Conservation (phyloP, 2,329 filamentous ascomycete genomes). For the Ramularia endophylla region DNA sequence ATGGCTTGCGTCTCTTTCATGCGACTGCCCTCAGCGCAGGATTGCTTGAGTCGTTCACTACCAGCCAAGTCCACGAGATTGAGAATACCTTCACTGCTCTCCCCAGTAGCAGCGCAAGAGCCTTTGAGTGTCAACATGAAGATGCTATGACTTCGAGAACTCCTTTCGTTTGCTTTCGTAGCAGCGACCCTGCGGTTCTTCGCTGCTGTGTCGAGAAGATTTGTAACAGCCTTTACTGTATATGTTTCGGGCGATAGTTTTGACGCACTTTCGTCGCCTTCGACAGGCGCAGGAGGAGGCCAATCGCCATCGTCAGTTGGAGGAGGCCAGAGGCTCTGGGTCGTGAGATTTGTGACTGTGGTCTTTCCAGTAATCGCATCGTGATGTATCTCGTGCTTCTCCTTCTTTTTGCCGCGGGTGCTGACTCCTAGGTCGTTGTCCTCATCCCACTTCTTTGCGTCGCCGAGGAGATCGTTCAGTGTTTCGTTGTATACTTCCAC, state of each 20-base stretch:
- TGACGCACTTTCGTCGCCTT: constrained; percentile 3
- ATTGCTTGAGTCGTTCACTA: constrained; percentile 83
- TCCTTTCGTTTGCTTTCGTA: constrained; percentile 95
- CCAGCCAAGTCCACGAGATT: constrained; percentile 96
- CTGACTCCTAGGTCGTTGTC: constrained; percentile 24
- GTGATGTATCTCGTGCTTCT: constrained; percentile 84
- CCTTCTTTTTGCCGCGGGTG: constrained; percentile 46
- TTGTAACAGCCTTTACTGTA: constrained; percentile 25
- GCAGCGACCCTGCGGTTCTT: constrained; percentile 88
- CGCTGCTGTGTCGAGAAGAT: constrained; percentile 63
- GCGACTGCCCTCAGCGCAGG: constrained; percentile 76
- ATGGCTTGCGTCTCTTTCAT: constrained; percentile 95
- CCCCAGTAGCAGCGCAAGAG: constrained; percentile 66
- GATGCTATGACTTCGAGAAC: constrained; percentile 89
- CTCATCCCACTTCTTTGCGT: constrained; percentile 58
- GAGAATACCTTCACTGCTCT: constrained; percentile 84
- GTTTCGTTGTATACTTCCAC: constrained; percentile 99
- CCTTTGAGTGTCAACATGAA: constrained; percentile 74
- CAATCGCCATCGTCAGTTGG: constrained; percentile 57
- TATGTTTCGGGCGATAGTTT: constrained; percentile 16
- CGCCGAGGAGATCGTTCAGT: constrained; percentile 79
- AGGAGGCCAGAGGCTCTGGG: constrained; percentile 68
- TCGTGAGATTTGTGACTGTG: constrained; percentile 71
- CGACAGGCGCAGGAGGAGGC: constrained; percentile 20
- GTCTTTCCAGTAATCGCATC: constrained; percentile 78